Conservation (phyloP, 306 rosid species). For the Sicyos baderoa region DNA sequence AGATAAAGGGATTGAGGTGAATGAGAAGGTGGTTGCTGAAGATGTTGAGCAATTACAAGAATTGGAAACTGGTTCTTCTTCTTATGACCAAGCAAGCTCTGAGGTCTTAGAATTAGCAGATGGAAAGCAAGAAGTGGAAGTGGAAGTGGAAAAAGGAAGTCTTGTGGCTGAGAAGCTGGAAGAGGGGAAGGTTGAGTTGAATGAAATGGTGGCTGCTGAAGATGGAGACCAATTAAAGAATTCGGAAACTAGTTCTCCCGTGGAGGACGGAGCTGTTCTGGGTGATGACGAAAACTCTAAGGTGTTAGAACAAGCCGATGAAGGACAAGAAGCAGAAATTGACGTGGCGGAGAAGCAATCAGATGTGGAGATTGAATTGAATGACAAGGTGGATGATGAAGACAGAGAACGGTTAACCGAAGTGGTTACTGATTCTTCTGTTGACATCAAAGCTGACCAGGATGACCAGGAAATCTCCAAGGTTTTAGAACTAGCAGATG, state of each 20-base stretch:
- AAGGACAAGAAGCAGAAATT: not conserved
- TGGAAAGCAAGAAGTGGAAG: conserved; percentile 11
- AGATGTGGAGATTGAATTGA: conserved; percentile 17
- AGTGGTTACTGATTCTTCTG: not conserved
- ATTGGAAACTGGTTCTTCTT: not conserved
- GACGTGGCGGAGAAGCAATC: conserved; percentile 16
- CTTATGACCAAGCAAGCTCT: conserved; percentile 17
- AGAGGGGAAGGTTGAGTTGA: conserved; percentile 17
- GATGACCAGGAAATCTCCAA: conserved; percentile 21
- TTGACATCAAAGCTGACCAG: not conserved
- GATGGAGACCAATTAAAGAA: not conserved
- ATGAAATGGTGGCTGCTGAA: conserved; percentile 24
- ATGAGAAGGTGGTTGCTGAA: conserved; percentile 24
- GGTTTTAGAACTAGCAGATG: conserved; percentile 23
- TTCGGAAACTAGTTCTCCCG: not conserved
- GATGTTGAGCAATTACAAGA: not conserved
- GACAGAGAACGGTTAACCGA: not conserved
- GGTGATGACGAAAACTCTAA: conserved; percentile 19
- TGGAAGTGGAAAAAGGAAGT: conserved; percentile 1
- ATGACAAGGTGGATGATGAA: conserved; percentile 23
- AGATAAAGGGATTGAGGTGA: conserved; percentile 18
- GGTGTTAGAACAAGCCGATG: conserved; percentile 22
- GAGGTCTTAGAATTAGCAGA: conserved; percentile 20
- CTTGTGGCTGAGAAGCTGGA: conserved; percentile 17
- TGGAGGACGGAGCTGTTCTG: not conserved